phyloP scores from a whole-genome alignment of 768 basidiomycete genomes.

The Boletus vinaceobasis region DNA sequence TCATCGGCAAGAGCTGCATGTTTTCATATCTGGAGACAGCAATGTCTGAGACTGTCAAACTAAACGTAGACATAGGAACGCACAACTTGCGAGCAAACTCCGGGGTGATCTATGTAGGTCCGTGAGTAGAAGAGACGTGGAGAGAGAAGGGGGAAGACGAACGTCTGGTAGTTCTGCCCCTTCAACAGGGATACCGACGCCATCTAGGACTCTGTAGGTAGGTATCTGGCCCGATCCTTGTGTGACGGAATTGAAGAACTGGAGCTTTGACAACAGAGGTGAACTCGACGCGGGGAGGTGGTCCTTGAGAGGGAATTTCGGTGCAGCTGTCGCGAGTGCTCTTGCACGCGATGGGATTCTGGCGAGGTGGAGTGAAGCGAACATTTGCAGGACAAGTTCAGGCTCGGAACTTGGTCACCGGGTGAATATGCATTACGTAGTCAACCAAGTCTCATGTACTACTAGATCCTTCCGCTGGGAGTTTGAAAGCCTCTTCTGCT shows the following conservation, averaged over 20 bases:
- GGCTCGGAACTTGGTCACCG: constrained; percentile 21
- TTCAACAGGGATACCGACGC: constrained; percentile 67
- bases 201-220: constrained; percentile 83
- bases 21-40: constrained; percentile 55
- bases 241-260: constrained; percentile 80
- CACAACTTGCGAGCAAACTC: constrained; percentile 62
- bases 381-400: constrained; percentile 12
- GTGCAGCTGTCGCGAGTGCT: constrained; percentile 14
- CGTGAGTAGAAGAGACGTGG: constrained; percentile 4
- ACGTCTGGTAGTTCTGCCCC: constrained; percentile 79
- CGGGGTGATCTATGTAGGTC: constrained; percentile 54
- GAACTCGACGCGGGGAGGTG: constrained; percentile 46
- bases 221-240: constrained; percentile 65
- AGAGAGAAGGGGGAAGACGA: constrained; percentile 13
- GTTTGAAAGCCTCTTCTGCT: constrained; percentile 60
- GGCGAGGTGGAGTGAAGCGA: constrained; percentile 2
- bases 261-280: constrained; percentile 63
- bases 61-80: constrained; percentile 14
- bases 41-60: background rate
- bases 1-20: constrained; percentile 75
- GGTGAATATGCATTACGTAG: constrained; percentile 12
- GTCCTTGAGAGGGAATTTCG: constrained; percentile 14
- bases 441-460: background rate
- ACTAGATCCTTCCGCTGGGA: constrained; percentile 36
- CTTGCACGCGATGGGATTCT: constrained; percentile 4